Evolutionary conservation across 345 rosid genomes (phyloP), one percentile per base, ranked within the genome.

Genomic region (Camelina laxa): DNA sequence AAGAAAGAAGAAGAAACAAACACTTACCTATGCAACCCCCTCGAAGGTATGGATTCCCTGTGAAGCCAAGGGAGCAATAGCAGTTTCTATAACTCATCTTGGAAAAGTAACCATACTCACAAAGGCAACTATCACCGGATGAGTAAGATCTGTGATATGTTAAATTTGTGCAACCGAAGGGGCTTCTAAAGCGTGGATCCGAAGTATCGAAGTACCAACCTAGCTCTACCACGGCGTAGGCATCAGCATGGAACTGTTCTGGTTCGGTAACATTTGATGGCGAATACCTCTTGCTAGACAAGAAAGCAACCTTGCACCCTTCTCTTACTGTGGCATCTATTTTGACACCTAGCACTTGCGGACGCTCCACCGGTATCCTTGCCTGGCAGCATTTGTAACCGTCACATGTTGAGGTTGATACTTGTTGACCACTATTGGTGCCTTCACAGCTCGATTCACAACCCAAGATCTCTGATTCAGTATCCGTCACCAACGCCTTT

Each of bases 311-410:
- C 2, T 17, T 44, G 51, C 78, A 74, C 0, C 59, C 57, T 44
- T 54, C 39, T 65, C 9, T 48, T 50, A 24, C 12, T 11, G 47
- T 14, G 42, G 2, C 30, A 35, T 71, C 60, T 33, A 57, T n/a
- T 1, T 38, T 55, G 13, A 64, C 65, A 64, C 70, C 24, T 19
- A 65, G 3, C 6, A 30, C 54, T 14, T 53, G 62, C 0, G 60
- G 82, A 59, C 9, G 27, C 13, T 57, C 41, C 61, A 30, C 20
- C 24, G 82, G 79, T 50, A 82, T 71, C 1, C 76, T 1, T 0
- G 72, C 62, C 30, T 85, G 80, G 56, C 89, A 83, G 30, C 87
- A 85, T 4, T 85, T 81, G 22, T 78, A 62, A 4, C 85, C 84
- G 15, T 60, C 11, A 51, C 84, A 84, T 0, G 62, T 17, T 9